Conservation (phyloP, 2,329 filamentous ascomycete genomes). For the Thielaviopsis punctulata region DNA sequence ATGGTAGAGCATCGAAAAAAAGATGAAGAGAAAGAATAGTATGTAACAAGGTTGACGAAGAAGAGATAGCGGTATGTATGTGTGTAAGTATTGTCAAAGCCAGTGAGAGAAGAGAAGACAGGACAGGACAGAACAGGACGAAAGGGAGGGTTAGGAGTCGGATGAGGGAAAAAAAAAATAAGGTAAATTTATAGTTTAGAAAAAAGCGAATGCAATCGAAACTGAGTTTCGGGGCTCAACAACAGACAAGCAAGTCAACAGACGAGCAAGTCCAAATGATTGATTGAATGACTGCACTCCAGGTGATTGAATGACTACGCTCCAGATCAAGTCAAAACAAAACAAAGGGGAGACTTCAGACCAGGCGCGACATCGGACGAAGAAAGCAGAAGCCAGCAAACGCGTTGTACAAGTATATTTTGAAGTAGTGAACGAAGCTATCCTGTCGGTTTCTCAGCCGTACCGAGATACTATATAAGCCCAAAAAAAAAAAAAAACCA, state of each 20-base stretch:
- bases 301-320: too few relatives aligned
- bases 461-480: too few relatives aligned
- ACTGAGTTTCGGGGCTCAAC: too few relatives aligned
- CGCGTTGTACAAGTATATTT: too few relatives aligned
- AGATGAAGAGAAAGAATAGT: background rate
- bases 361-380: background rate
- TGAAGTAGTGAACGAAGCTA: too few relatives aligned
- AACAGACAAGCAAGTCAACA: too few relatives aligned
- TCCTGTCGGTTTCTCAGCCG: too few relatives aligned
- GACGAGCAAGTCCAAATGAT: too few relatives aligned
- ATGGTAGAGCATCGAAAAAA: background rate
- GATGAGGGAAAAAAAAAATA: background rate
- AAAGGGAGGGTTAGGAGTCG: background rate
- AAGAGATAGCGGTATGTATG: background rate
- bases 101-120: background rate
- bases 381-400: background rate
- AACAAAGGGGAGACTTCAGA: background rate
- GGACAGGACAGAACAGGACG: background rate
- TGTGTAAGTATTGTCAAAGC: background rate
- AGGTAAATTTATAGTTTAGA: background rate
- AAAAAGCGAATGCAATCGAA: background rate
- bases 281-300: too few relatives aligned
- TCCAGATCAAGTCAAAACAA: too few relatives aligned
- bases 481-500: too few relatives aligned
- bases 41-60: background rate